These are phyloP conservation scores for Xerocomellus intermedius DNA, from an alignment of 768 basidiomycete genomes.

Conservation along the genomic window DNA sequence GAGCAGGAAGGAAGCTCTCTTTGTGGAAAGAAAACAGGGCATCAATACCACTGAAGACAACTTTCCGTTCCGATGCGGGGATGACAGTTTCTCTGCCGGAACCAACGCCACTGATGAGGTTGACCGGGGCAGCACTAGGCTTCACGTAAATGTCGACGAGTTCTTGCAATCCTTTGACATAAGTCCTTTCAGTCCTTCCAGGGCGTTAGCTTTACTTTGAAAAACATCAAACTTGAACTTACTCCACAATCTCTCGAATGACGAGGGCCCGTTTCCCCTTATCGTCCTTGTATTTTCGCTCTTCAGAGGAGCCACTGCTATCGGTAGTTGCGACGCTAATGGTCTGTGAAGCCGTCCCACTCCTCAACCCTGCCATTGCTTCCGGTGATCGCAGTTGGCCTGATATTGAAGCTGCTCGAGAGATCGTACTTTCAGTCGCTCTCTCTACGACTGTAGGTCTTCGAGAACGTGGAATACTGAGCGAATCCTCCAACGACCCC, in stretches of 20 bases:
- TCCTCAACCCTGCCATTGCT: slow-evolving; percentile 58
- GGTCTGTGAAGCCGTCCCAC: slow-evolving; percentile 60
- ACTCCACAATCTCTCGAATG: slow-evolving; percentile 90
- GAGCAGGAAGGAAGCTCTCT: slow-evolving; percentile 87
- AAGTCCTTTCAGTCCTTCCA: slow-evolving; percentile 89
- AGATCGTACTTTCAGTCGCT: slow-evolving; percentile 49
- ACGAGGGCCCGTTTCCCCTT: slow-evolving; percentile 79
- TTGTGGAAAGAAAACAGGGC: slow-evolving; percentile 89
- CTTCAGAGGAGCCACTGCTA: slow-evolving; percentile 70
- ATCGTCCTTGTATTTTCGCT: slow-evolving; percentile 91
- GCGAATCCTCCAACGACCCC: slow-evolving; percentile 43
- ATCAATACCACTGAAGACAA: slow-evolving; percentile 91
- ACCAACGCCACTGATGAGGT: slow-evolving; percentile 65
- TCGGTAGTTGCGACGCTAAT: slow-evolving; percentile 72
- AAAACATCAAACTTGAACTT: slow-evolving; percentile 32
- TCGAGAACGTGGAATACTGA: slow-evolving; percentile 46
- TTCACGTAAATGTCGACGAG: slow-evolving; percentile 94
- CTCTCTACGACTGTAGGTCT: slow-evolving; percentile 66
- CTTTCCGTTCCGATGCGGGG: slow-evolving; percentile 79
- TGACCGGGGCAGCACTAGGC: slow-evolving; percentile 71
- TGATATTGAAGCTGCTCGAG: slow-evolving; percentile 47
- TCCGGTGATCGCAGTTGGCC: slow-evolving; percentile 66
- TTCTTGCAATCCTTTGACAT: slow-evolving; percentile 91
- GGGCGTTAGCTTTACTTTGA: slow-evolving; percentile 8
- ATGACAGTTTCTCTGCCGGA: slow-evolving; percentile 82